Base-by-base conservation (phyloP, 225 moss, liverwort and hornwort genomes). In the Thuidium tamariscinum region DNA sequence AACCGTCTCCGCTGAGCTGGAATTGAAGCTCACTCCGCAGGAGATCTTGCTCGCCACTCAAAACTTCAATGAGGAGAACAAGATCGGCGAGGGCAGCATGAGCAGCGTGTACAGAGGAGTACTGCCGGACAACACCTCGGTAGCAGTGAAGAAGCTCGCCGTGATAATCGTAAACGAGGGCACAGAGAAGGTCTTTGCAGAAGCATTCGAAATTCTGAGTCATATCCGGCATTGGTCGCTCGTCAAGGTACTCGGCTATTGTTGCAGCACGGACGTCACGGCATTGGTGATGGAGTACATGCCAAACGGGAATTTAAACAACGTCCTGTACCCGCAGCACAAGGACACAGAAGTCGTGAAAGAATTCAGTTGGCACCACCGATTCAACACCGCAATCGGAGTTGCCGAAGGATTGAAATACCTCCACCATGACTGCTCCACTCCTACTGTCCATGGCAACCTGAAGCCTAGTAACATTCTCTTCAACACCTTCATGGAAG, bases 371-470 rank as follows among this genome's bases (percentile, higher is more conserved):
- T 93, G 93, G 93, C 81, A 66, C 22, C 86, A 88, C 41, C 81
- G 93, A 7, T 88, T 93, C 52, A 88, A 82, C 62, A 48, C 91
- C 22, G 93, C 90, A 57, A 88, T 93, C 20, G 84, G 81, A 18
- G 66, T 92, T 17, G 93, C 93, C 42, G 88, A 91, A 65, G 91
- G 91, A 7, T 75, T 93, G 59, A 89, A 79, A 4, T 89, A 89
- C 82, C 91, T 93, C 51, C 93, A 93, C 79, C 90, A 93, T 26
- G 93, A 93, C 39, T 88, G 91, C 63, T 88, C 94, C n/a, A 82
- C 69, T 81, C 91, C 90, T 18, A 82, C 89, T 29, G 89, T 90
- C 63, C 93, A 93, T 49, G 93, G 93, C 42, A 86, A 86, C 46
- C 78, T 93, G 44, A 93, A 92, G 59, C 91, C 93, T 8, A 88